phyloP scores from a whole-genome alignment of 2,329 filamentous ascomycete species.

The Metarhizium guizhouense region DNA sequence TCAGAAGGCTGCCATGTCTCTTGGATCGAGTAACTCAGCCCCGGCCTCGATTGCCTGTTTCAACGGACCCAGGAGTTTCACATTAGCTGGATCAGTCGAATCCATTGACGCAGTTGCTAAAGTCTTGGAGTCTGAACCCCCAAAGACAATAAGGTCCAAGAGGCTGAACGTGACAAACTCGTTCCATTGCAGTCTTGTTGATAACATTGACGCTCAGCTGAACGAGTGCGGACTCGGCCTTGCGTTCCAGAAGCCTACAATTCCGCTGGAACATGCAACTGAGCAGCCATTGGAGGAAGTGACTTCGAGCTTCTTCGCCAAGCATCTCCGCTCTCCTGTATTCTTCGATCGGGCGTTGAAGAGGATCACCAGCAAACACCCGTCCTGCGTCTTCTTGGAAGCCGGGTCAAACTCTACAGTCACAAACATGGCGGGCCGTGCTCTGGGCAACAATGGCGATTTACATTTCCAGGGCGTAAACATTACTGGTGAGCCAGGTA shows the following conservation, averaged over 20 bases:
- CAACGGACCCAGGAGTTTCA: slow-evolving; percentile 33
- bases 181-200: slow-evolving; percentile 35
- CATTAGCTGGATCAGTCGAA: slow-evolving; percentile 26
- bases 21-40: slow-evolving; percentile 8
- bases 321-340: slow-evolving; percentile 34
- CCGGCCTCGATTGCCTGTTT: slow-evolving; percentile 34
- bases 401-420: slow-evolving; percentile 30
- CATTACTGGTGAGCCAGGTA: background rate
- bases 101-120: slow-evolving; percentile 21
- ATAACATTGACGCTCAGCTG: slow-evolving; percentile 20
- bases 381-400: slow-evolving; percentile 25
- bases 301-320: slow-evolving; percentile 12
- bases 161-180: slow-evolving; percentile 35
- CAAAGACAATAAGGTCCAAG: slow-evolving; percentile 21
- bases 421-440: slow-evolving; percentile 22
- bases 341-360: slow-evolving; percentile 34
- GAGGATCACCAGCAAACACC: slow-evolving; percentile 22
- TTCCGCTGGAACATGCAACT: slow-evolving; percentile 7
- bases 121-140: background rate
- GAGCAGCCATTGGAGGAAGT: background rate
- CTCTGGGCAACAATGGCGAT: slow-evolving; percentile 8
- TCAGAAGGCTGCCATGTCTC: background rate
- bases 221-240: slow-evolving; percentile 13
- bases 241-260: background rate
- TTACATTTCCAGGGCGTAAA: slow-evolving; percentile 2